Evolutionary conservation across 306 rosid genomes (phyloP).

Genomic region (Malus domestica): ASM211411v1 NC_041805.1:3177501-3178000

Average conservation of each 20-base stretch:
- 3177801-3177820: slow-evolving; percentile 70
- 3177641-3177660: slow-evolving; percentile 78
- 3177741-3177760: slow-evolving; percentile 90
- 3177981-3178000: slow-evolving; percentile 89
- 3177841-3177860: slow-evolving; percentile 85
- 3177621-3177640: slow-evolving; percentile 97
- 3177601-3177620: slow-evolving; percentile 82
- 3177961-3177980: slow-evolving; percentile 87
- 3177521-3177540: slow-evolving; percentile 75
- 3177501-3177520: slow-evolving; percentile 79
- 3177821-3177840: slow-evolving; percentile 83
- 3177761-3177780: slow-evolving; percentile 89
- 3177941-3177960: slow-evolving; percentile 95
- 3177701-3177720: slow-evolving; percentile 92
- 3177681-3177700: slow-evolving; percentile 73
- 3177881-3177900: slow-evolving; percentile 85
- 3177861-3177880: slow-evolving; percentile 80
- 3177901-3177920: slow-evolving; percentile 80
- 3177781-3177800: slow-evolving; percentile 76
- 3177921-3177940: slow-evolving; percentile 84
- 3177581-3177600: slow-evolving; percentile 70
- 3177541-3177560: slow-evolving; percentile 88
- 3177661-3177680: slow-evolving; percentile 90
- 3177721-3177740: slow-evolving; percentile 72
- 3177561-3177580: slow-evolving; percentile 81